Conservation (phyloP, 805 yeast species). For the Kodamaea hsintzibuensis region DNA sequence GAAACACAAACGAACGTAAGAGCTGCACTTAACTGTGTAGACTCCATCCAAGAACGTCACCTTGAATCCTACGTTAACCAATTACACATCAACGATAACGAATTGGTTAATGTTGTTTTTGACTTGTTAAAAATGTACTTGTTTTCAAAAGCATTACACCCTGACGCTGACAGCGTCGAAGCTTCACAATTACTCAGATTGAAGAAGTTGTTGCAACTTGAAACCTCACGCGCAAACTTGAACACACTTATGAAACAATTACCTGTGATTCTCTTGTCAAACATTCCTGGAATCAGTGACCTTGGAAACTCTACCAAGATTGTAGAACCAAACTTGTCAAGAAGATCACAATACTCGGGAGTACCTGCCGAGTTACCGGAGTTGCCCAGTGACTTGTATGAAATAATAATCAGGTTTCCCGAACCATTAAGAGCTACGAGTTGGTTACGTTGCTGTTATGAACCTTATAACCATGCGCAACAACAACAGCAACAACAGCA, state of each 20-base stretch:
- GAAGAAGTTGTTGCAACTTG: conserved; percentile 53
- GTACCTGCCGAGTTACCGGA: conserved; percentile 68
- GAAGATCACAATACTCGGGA: conserved; percentile 46
- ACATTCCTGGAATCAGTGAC: conserved; percentile 34
- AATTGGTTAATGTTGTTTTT: conserved; percentile 68
- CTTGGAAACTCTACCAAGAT: background rate
- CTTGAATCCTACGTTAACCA: conserved; percentile 59
- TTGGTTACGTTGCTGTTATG: conserved; percentile 93
- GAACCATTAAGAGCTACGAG: conserved; percentile 92
- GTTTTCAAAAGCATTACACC: conserved; percentile 54
- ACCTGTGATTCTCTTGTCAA: conserved; percentile 53
- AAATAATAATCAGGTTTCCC: conserved; percentile 60
- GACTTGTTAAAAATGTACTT: conserved; percentile 83
- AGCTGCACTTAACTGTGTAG: conserved; percentile 39
- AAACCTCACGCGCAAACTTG: conserved; percentile 48
- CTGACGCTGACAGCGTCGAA: conserved; percentile 27
- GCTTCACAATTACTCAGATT: conserved; percentile 37
- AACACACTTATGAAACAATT: conserved; percentile 57
- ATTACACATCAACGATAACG: conserved; percentile 68
- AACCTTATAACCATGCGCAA: conserved; percentile 45
- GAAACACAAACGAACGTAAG: conserved; percentile 12
- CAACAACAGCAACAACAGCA: background rate
- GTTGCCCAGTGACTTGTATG: conserved; percentile 54
- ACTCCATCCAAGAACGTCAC: conserved; percentile 33
- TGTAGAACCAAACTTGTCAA: conserved; percentile 39